Evolutionary conservation across 2,329 filamentous ascomycete genomes (phyloP).

Genomic region (Mycosphaerella sp.): DNA sequence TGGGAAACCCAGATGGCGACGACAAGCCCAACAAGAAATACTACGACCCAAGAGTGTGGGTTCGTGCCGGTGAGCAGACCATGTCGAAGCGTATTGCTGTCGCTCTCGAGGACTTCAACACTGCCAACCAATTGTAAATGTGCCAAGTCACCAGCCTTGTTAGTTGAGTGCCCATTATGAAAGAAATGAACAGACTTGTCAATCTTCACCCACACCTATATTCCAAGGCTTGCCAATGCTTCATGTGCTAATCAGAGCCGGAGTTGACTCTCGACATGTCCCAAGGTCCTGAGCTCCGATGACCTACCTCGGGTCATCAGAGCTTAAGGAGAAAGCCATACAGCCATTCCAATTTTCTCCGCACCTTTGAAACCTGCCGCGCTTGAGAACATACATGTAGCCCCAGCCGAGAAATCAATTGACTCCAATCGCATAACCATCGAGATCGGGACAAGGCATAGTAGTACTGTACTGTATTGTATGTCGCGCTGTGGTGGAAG

Average conservation of each 20-base stretch:
- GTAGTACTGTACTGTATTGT: too few relatives aligned
- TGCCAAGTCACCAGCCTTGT: background rate
- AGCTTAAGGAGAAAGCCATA: too few relatives aligned
- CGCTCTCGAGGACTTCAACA: constrained; percentile 89
- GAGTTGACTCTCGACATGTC: background rate
- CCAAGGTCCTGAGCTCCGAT: background rate
- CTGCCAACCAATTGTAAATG: constrained; percentile 65
- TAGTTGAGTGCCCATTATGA: background rate
- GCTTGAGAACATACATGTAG: background rate
- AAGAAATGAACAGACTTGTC: background rate
- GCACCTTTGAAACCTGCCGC: background rate
- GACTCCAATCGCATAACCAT: too few relatives aligned
- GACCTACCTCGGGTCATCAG: constrained; percentile 6
- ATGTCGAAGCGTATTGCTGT: constrained; percentile 76
- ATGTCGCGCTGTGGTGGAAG: too few relatives aligned
- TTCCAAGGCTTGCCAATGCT: background rate
- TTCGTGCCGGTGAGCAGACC: constrained; percentile 93
- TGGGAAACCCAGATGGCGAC: constrained; percentile 91
- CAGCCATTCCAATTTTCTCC: constrained; percentile 1
- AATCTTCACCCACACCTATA: background rate
- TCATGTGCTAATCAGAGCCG: background rate
- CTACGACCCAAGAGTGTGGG: constrained; percentile 81
- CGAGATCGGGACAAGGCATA: too few relatives aligned
- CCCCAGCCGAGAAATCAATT: too few relatives aligned
- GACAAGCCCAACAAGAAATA: constrained; percentile 99